Base-by-base conservation (phyloP, 225 moss, liverwort and hornwort genomes). In the Polytrichum formosum region DNA sequence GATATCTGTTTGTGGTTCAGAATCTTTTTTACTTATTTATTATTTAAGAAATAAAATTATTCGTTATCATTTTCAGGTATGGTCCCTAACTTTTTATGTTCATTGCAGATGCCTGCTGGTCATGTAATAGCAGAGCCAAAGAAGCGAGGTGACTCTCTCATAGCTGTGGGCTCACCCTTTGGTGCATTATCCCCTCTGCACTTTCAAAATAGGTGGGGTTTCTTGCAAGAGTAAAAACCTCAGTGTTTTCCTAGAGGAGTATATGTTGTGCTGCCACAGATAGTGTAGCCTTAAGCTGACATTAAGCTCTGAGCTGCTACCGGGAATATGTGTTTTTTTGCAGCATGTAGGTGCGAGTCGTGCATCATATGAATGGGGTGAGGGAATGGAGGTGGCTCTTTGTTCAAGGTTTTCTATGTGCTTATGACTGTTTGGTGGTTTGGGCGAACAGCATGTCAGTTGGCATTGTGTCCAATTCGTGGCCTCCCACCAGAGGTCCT, bases 161-260 rank as follows among this genome's bases (percentile, higher is more conserved):
- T 94, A 70, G 94, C 91, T 65, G 97, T 94, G 65, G 97, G 97
- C 64, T 98, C 97, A 72, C 97, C 97, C 31, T 98, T 98, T 84
- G 97, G 97, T 73, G 91, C 97, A 30, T 75, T 94, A 69, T 98
- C 97, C 19, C 97, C 97, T 61, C 70, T 94, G 70, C 97, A 98
- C 85, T 98, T 98, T 77, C 94, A 98, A 56, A 98, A 98, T 59
- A 96, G 95, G 93, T 91, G 66, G 28, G 55, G 55, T 22, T 75
- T 55, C 19, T n/a, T 71, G 22, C 28, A 21, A 20, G 31, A 71
- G 29, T 23, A 23, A 29, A 10, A 37, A 25, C 6, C 53, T 20
- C 31, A 65, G 20, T 56, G 21, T n/a, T 58, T 46, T 68, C 54
- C 63, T 37, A 66, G 3, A 46, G 55, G 62, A 17, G 20, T 53